Evolutionary conservation across 768 basidiomycete genomes (phyloP), one percentile per base, ranked within the genome.

Genomic region (Termitomyces sp.): DNA sequence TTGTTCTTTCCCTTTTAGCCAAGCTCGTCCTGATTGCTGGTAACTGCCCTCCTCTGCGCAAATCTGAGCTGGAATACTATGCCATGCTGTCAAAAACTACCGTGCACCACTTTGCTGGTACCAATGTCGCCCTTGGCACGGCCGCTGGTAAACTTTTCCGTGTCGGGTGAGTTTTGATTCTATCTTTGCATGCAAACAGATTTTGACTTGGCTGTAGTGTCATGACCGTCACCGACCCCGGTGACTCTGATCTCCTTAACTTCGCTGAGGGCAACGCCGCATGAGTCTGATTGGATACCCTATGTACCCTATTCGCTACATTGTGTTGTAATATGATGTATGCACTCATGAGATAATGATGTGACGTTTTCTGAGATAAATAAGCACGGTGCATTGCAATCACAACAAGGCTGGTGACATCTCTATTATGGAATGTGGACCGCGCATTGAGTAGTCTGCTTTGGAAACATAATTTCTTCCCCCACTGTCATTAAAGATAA

Each of bases 121-220:
- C 94, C 62, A 99, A 99, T 72, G 94, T 98, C 66, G 92, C 96
- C 59, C 89, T 99, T 63, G 97, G 97, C 58, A 99, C 97, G 52
- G 97, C 97, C 74, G 95, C 97, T 59, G 97, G 97, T 73, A 96
- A 95, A 79, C 87, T 98, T 65, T 99, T 98, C 92, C 94, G 95
- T 65, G 96, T 98, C 60, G 95, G 93, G 92, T 93, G 56, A 48
- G 71, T 67, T 41, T 63, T 13, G 32, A 26, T 52, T 35, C 9
- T 13, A 38, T 38, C 38, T 2, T 20, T n/a, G 35, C 1, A 28
- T 26, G 24, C 20, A 6, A 50, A 57, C 10, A 79, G 77, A 14
- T 54, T 30, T 48, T 54, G 54, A 45, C 50, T 38, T 28, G 13
- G 18, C 40, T 33, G 36, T 20, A 94, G 96, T 81, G 92, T 98